A percentile compares a stretch with the other conserved stretches of the same genome.
Conservation (phyloP, 768 basidiomycete genomes). For the Phanerochaete sordida region DNA sequence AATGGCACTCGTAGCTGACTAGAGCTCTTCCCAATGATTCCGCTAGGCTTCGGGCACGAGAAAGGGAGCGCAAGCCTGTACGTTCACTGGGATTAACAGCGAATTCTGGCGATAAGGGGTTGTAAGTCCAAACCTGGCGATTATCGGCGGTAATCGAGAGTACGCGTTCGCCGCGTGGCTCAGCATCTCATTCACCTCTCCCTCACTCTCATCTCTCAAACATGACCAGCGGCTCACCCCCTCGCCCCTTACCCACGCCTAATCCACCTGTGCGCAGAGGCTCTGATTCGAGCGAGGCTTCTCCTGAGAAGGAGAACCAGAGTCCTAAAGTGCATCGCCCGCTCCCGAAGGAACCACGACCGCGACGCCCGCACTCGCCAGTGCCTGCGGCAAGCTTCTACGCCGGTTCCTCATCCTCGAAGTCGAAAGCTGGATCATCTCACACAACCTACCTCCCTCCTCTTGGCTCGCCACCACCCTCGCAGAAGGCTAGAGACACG, state of each 20-base stretch:
- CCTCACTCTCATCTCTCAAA: neutral
- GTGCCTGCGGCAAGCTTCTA: slow-evolving; percentile 8
- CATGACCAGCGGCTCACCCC: slow-evolving; percentile 5
- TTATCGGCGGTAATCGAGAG: neutral
- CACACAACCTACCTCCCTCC: slow-evolving; percentile 9
- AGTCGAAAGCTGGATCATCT: slow-evolving; percentile 7
- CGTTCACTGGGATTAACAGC: too few species aligned
- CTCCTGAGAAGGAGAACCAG: slow-evolving; percentile 12
- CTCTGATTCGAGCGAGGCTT: neutral
- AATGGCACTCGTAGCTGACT: too few species aligned
- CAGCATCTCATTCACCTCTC: slow-evolving; percentile 1
- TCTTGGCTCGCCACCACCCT: slow-evolving; percentile 1
- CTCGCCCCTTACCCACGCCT: neutral
- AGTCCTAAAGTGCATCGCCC: slow-evolving; percentile 7
- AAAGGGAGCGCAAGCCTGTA: too few species aligned
- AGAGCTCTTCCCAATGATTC: too few species aligned
- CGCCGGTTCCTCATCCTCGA: slow-evolving; percentile 6
- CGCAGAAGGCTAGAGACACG: slow-evolving; percentile 2
- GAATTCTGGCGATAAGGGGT: neutral
- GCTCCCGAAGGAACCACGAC: slow-evolving; percentile 1
- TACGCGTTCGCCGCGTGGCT: slow-evolving; percentile 5
- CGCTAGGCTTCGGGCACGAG: too few species aligned
- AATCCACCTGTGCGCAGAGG: neutral
- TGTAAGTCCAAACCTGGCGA: neutral
- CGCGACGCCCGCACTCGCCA: neutral